Evolutionary conservation across 1,139 yeast genomes (phyloP), one percentile per base, ranked within the genome.

Genomic region (Arxiozyma heterogenica): DNA sequence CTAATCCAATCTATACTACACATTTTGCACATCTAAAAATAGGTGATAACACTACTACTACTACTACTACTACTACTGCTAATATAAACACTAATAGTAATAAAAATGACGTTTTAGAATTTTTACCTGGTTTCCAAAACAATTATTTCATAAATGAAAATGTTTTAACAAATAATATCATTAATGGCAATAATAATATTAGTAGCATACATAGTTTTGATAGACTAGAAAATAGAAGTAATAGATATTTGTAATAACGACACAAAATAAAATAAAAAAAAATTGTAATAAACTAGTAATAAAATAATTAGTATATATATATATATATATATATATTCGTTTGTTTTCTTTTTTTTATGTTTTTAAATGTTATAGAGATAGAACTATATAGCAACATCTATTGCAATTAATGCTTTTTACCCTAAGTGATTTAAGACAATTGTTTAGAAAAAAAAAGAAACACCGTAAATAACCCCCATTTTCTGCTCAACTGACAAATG

Each of bases 181-280:
- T 3, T 6, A 34, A 34, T 6, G 15, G 12, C 30, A 30, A 34
- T 47, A 41, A 39, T 12, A 34, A 34, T 11, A 42, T 20, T n/a
- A 42, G 6, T 25, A 41, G 18, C 15, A 41, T 34, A 6, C 39
- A 34, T 41, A 55, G 57, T 41, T 50, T 64, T 50, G 61, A 62
- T 44, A 58, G 66, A 51, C 51, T 64, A 51, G 66, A 64, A 50
- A 60, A 57, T 51, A 66, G 64, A 15, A 62, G 66, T 52, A 64
- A 62, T 45, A 65, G 64, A 4, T 61, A 54, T 51, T 54, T 62
- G 49, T 62, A 59, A 22, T 43, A 34, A 15, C 12, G 39, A 34
- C 12, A 34, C 39, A 34, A 34, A 34, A 34, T 34, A 34, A 15
- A 12, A 34, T 5, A 27, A 27, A 8, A 27, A 7, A 27, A 6